Evolutionary conservation across 257 asterid species (phyloP), one percentile per base, ranked within the genome.

Genomic region (Ballota nigra): DNA sequence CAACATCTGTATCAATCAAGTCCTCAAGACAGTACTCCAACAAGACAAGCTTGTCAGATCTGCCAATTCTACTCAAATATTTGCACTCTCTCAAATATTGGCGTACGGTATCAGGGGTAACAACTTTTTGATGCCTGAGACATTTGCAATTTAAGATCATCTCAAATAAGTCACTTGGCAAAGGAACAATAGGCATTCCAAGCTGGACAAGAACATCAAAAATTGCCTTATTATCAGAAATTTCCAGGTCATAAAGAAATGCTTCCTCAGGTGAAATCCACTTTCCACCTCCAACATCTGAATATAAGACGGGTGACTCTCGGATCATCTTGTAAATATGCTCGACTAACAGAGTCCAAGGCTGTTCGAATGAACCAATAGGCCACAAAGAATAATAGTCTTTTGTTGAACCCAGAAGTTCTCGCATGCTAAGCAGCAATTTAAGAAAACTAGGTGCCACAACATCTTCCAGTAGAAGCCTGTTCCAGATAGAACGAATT

Each of bases 11-110:
- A 76, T 93, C 96, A 75, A 93, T 76, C 84, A 93, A 87, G 86
- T 91, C 98, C 77, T 88, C 94, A 47, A 93, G 93, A 81, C 98
- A 93, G 83, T 93, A 93, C 73, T 91, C 98, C 83, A 93, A 84
- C 81, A 93, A 82, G 84, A 85, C 78, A 65, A 84, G 78, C 84
- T 83, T 89, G 57, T 80, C 73, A 3, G 87, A 77, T 80, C 86
- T 86, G 73, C 76, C 88, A 74, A 87, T 74, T 66, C 18, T 69
- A 75, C 80, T 78, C 47, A 77, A 74, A 80, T 36, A 36, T 55
- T 72, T 72, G 77, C 88, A 73, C 43, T 66, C 75, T 80, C 95
- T 88, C 80, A 93, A 81, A 78, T 83, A 85, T 61, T 79, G 90
- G 49, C 98, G 95, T 65, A 89, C 96, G 6, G 96, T 83, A 79